These are phyloP conservation scores for Stephania yunnanensis DNA, from an alignment of 164 flowering plant genomes.

Conservation along the genomic window DNA sequence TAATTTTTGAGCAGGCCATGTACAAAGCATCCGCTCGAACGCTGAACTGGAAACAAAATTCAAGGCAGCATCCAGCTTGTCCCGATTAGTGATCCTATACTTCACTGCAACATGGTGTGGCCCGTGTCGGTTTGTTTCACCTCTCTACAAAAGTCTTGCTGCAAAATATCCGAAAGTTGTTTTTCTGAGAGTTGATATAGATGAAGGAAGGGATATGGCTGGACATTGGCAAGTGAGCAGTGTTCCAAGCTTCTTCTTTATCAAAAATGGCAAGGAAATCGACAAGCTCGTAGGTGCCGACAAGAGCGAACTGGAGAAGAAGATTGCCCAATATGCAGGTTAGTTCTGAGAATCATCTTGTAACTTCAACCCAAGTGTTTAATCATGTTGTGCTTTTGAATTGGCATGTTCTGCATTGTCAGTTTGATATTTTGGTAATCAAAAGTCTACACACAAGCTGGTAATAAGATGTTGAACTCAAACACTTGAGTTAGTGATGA, in stretches of 20 bases:
- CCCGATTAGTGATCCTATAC: conserved; percentile 50
- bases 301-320: conserved; percentile 48
- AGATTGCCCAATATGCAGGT: conserved; percentile 43
- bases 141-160: conserved; percentile 47
- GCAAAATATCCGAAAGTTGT: conserved; percentile 47
- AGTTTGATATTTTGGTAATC: neutral
- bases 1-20: conserved; percentile 44
- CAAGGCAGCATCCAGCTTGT: conserved; percentile 45
- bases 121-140: conserved; percentile 66
- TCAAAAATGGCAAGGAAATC: conserved; percentile 50
- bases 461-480: neutral
- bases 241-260: conserved; percentile 53
- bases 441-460: neutral
- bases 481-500: neutral
- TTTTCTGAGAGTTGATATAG: conserved; percentile 69
- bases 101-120: conserved; percentile 90
- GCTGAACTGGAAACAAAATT: conserved; percentile 48
- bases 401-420: neutral
- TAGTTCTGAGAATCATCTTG: conserved; percentile 13
- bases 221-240: conserved; percentile 54
- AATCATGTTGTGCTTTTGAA: neutral
- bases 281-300: conserved; percentile 64
- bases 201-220: conserved; percentile 57
- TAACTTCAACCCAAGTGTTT: neutral
- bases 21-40: conserved; percentile 44